These are phyloP conservation scores for Hymenoscyphus infarciens DNA, from an alignment of 2,329 filamentous ascomycete genomes.

Conservation along the genomic window DNA sequence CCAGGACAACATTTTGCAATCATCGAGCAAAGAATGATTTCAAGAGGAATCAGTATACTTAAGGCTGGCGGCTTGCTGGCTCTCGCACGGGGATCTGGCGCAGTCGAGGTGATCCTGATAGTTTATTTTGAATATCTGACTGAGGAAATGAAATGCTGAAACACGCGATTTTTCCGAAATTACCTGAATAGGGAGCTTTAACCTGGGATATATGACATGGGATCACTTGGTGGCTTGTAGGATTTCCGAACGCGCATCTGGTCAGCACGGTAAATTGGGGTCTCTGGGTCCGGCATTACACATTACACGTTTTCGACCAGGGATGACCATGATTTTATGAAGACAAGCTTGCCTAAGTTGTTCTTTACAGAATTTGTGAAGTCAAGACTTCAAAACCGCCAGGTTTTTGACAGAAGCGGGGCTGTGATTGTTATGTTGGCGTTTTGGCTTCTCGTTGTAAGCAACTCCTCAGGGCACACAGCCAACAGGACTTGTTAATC, in stretches of 20 bases:
- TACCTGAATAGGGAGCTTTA: slow-evolving; percentile 7
- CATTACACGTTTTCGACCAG: not conserved
- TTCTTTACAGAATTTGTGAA: not conserved
- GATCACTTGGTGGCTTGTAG: slow-evolving; percentile 7
- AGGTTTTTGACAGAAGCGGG: not conserved
- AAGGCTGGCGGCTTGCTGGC: slow-evolving; percentile 5
- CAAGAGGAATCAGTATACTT: slow-evolving; percentile 10
- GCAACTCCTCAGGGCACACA: not conserved
- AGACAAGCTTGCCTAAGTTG: not conserved
- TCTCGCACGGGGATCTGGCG: not conserved
- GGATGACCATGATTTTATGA: not conserved
- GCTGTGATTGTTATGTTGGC: not conserved
- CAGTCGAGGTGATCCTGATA: slow-evolving; percentile 3
- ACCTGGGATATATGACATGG: slow-evolving; percentile 2
- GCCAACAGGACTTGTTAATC: not conserved
- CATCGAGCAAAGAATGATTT: slow-evolving; percentile 8
- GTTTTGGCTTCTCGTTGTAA: not conserved
- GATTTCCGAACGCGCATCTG: slow-evolving; percentile 8
- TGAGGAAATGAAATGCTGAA: not conserved
- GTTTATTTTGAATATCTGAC: slow-evolving; percentile 7
- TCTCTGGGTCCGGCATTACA: not conserved
- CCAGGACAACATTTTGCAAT: slow-evolving; percentile 20
- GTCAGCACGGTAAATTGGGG: slow-evolving; percentile 9
- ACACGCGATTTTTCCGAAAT: slow-evolving; percentile 6
- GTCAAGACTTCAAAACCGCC: not conserved